These are phyloP conservation scores for Lachnellula subtilissima DNA, from an alignment of 2,329 filamentous ascomycete genomes.

Conservation along the genomic window DNA sequence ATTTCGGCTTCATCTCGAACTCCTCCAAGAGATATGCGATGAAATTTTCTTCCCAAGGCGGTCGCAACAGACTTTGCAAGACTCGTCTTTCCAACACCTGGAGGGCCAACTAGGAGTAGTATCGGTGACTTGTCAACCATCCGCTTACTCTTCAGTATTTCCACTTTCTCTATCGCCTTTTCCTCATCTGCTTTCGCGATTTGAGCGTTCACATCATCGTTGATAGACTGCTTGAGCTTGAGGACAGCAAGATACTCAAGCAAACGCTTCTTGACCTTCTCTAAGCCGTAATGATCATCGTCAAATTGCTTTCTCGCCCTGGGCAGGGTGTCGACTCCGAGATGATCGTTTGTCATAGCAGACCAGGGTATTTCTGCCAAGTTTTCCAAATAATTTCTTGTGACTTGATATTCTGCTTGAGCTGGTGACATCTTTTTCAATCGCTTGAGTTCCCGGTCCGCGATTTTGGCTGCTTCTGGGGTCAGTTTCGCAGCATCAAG, in stretches of 20 bases:
- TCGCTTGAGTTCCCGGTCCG: constrained; percentile 80
- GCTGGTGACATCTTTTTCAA: constrained; percentile 94
- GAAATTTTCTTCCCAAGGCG: constrained; percentile 89
- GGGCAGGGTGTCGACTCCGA: constrained; percentile 74
- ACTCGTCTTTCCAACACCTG: constrained; percentile 93
- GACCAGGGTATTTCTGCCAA: constrained; percentile 92
- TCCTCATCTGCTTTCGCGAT: constrained; percentile 64
- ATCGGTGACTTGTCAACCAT: constrained; percentile 96
- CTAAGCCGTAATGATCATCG: constrained; percentile 91
- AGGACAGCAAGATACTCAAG: constrained; percentile 96
- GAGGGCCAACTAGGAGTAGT: constrained; percentile 84
- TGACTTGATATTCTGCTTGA: constrained; percentile 93
- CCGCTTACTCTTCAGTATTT: constrained; percentile 72
- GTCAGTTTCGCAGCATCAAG: constrained; percentile 76
- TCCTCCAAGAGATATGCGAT: constrained; percentile 92
- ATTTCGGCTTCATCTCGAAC: constrained; percentile 97
- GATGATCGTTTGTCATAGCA: constrained; percentile 74
- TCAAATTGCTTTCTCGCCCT: constrained; percentile 85
- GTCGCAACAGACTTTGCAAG: constrained; percentile 89
- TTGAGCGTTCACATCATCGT: constrained; percentile 74
- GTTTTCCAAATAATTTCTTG: constrained; percentile 89
- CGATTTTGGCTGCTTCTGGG: constrained; percentile 83
- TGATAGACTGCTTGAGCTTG: constrained; percentile 86
- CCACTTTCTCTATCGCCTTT: constrained; percentile 52
- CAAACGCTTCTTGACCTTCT: constrained; percentile 94